These are phyloP conservation scores for Fomitopsis pulvina DNA, from an alignment of 768 basidiomycete species.

Conservation along the genomic window DNA sequence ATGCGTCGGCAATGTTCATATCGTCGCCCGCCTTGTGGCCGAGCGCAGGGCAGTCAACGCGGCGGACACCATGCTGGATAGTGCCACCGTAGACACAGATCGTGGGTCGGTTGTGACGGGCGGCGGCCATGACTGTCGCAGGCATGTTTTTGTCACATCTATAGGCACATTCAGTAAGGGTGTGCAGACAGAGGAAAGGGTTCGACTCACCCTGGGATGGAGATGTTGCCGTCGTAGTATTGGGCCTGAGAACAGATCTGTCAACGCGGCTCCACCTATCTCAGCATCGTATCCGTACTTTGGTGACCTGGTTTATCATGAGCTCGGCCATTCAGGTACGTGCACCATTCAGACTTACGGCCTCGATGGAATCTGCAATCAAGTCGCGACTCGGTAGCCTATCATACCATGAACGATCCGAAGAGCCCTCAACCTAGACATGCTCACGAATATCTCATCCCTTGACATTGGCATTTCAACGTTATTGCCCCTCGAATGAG, in stretches of 20 bases:
- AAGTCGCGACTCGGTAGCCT: slow-evolving; percentile 83
- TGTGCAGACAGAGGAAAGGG: not conserved
- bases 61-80: slow-evolving; percentile 70
- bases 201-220: slow-evolving; percentile 55
- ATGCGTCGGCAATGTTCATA: slow-evolving; percentile 79
- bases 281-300: not conserved
- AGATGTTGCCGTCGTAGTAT: slow-evolving; percentile 84
- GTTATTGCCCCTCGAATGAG: not conserved
- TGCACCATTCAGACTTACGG: slow-evolving; percentile 37
- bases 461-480: slow-evolving; percentile 28
- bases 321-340: not conserved
- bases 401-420: slow-evolving; percentile 1
- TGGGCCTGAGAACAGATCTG: slow-evolving; percentile 48
- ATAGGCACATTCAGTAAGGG: not conserved
- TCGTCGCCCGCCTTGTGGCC: slow-evolving; percentile 72
- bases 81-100: slow-evolving; percentile 84
- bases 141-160: slow-evolving; percentile 91
- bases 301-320: slow-evolving; percentile 45
- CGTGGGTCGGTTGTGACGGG: slow-evolving; percentile 81
- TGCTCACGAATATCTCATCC: slow-evolving; percentile 87
- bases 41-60: slow-evolving; percentile 76
- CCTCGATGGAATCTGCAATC: slow-evolving; percentile 87
- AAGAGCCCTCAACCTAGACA: slow-evolving; percentile 9
- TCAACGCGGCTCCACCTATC: too few species aligned
- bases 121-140: slow-evolving; percentile 81